Percentiles rank a stretch among this genome's conserved stretches.
These are phyloP conservation scores for Candida silvatica DNA, from an alignment of 805 yeast species.

Conservation along the genomic window DNA sequence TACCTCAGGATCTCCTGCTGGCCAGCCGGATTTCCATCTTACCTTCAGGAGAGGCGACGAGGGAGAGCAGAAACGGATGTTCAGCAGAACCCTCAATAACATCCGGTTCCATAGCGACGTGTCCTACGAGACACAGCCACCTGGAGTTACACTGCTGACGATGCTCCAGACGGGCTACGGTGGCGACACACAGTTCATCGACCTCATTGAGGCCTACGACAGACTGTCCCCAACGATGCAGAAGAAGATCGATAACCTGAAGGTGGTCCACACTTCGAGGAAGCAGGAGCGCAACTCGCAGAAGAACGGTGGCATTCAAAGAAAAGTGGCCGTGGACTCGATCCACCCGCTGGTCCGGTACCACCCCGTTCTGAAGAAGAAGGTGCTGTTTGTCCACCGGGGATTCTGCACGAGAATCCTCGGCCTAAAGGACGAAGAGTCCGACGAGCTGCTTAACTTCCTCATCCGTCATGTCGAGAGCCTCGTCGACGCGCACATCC, in stretches of 20 bases:
- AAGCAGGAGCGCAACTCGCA: slow-evolving; percentile 59
- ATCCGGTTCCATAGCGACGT: slow-evolving; percentile 67
- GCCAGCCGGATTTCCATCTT: slow-evolving; percentile 51
- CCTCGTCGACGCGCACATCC: slow-evolving; percentile 52
- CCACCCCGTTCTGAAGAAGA: slow-evolving; percentile 67
- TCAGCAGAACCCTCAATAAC: slow-evolving; percentile 27
- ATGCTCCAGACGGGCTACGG: slow-evolving; percentile 49
- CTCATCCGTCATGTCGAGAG: slow-evolving; percentile 44
- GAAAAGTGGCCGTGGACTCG: slow-evolving; percentile 55
- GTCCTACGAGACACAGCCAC: slow-evolving; percentile 65
- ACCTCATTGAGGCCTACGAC: slow-evolving; percentile 60
- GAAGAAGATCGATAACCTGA: slow-evolving; percentile 47
- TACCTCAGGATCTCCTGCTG: slow-evolving; percentile 63
- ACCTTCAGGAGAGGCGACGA: slow-evolving; percentile 43
- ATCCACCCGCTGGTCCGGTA: slow-evolving; percentile 65
- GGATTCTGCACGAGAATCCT: slow-evolving; percentile 59
- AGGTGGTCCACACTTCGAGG: slow-evolving; percentile 61
- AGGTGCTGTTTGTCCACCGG: slow-evolving; percentile 47
- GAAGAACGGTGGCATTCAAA: slow-evolving; percentile 50
- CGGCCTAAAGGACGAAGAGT: slow-evolving; percentile 68
- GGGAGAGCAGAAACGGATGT: slow-evolving; percentile 28
- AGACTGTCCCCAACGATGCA: slow-evolving; percentile 61
- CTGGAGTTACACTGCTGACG: slow-evolving; percentile 60
- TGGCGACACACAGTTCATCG: slow-evolving; percentile 79
- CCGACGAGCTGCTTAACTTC: slow-evolving; percentile 49